Evolutionary conservation across 2,329 filamentous ascomycete species (phyloP).

Genomic region (Exserohilum turcica): DNA sequence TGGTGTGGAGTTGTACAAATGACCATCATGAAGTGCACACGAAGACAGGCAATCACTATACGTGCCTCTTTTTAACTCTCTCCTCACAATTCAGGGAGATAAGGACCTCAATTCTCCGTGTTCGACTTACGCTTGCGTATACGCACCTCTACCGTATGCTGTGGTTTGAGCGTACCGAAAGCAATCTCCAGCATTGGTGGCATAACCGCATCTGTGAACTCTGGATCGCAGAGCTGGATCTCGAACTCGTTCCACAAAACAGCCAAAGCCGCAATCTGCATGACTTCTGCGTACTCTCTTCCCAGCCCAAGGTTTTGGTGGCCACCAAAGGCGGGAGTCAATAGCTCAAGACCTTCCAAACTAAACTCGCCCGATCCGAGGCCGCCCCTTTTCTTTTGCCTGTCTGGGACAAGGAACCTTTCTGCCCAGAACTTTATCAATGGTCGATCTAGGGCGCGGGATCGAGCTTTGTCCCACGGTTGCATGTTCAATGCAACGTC

Average conservation of each 20-base stretch:
- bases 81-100: not conserved
- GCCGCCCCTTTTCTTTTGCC: conserved; percentile 1
- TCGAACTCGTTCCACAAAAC: conserved; percentile 36
- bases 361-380: conserved; percentile 15
- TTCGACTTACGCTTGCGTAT: conserved; percentile 30
- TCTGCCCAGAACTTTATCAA: conserved; percentile 38
- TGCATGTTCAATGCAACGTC: conserved; percentile 30
- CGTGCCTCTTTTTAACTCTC: not conserved
- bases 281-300: conserved; percentile 17
- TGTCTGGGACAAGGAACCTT: conserved; percentile 26
- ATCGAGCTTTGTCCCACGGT: conserved; percentile 29
- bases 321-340: conserved; percentile 16
- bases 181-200: conserved; percentile 24
- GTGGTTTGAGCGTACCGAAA: conserved; percentile 28
- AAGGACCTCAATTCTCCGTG: not conserved
- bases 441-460: conserved; percentile 20
- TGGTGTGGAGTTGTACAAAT: not conserved
- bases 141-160: conserved; percentile 27
- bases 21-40: too few relatives aligned
- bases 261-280: conserved; percentile 31
- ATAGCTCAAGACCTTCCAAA: conserved; percentile 22
- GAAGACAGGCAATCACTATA: not conserved
- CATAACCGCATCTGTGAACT: conserved; percentile 22
- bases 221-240: conserved; percentile 31
- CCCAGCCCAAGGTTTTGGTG: conserved; percentile 15